Evolutionary conservation across 2,329 filamentous ascomycete species (phyloP).

Genomic region (Amesomyces nigricolor): DNA sequence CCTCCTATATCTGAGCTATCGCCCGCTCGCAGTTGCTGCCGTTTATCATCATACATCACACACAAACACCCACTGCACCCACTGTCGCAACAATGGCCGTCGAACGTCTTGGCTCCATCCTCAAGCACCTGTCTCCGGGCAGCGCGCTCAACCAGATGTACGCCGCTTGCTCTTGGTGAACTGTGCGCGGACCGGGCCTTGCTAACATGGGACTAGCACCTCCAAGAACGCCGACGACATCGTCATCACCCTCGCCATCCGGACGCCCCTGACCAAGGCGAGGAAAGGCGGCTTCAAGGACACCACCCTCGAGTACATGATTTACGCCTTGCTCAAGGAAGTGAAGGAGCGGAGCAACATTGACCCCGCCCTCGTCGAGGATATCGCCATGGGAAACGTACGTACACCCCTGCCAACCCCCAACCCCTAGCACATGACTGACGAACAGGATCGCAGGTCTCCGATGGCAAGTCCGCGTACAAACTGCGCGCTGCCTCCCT

Average conservation of each 20-base stretch:
- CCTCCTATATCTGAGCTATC: slow-evolving; percentile 4
- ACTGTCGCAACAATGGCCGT: slow-evolving; percentile 58
- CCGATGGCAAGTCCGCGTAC: slow-evolving; percentile 80
- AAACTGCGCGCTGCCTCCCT: slow-evolving; percentile 83
- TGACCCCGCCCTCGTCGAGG: slow-evolving; percentile 76
- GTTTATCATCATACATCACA: neutral
- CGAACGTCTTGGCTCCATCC: slow-evolving; percentile 79
- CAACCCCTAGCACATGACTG: neutral
- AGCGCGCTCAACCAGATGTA: slow-evolving; percentile 73
- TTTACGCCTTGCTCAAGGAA: slow-evolving; percentile 77
- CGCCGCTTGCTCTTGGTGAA: slow-evolving; percentile 31
- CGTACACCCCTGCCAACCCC: slow-evolving; percentile 24
- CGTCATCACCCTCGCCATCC: slow-evolving; percentile 87
- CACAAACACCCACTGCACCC: neutral
- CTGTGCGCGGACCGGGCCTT: slow-evolving; percentile 8
- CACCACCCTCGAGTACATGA: slow-evolving; percentile 77
- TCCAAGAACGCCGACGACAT: slow-evolving; percentile 93
- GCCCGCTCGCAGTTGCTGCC: neutral
- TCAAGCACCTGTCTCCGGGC: slow-evolving; percentile 76
- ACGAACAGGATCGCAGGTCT: slow-evolving; percentile 51
- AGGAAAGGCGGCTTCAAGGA: slow-evolving; percentile 95
- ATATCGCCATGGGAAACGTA: slow-evolving; percentile 91
- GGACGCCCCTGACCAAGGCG: slow-evolving; percentile 83
- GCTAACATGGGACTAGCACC: slow-evolving; percentile 50
- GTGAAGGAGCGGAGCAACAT: slow-evolving; percentile 66